These are phyloP conservation scores for Trametes meyenii DNA, from an alignment of 768 basidiomycete species.

Conservation along the genomic window DNA sequence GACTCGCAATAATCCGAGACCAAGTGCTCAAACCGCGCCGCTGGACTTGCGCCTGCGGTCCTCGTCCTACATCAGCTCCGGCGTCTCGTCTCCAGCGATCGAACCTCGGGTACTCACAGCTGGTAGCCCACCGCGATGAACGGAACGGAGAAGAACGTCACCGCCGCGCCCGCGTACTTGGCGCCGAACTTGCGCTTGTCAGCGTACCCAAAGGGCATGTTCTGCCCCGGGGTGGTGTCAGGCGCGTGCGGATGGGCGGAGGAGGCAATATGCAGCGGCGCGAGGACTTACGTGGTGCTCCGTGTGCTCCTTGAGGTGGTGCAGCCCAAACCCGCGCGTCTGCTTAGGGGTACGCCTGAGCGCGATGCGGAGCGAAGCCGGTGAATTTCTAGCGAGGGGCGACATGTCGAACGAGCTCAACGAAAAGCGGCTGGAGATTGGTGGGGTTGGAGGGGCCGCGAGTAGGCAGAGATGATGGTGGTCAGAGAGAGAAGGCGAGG, in stretches of 20 bases:
- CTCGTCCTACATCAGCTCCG: conserved; percentile 20
- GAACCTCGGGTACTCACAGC: conserved; percentile 50
- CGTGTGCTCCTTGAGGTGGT: conserved; percentile 15
- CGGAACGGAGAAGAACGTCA: conserved; percentile 64
- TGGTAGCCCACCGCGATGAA: conserved; percentile 62
- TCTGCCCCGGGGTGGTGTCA: conserved; percentile 22
- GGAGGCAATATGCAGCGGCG: background rate
- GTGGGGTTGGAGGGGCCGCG: background rate
- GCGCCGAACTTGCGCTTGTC: conserved; percentile 36
- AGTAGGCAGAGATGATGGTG: too few species aligned
- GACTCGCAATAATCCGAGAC: conserved; percentile 22
- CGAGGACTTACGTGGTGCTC: conserved; percentile 13
- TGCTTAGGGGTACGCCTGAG: conserved; percentile 16
- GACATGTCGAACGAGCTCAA: conserved; percentile 15
- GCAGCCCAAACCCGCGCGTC: conserved; percentile 14
- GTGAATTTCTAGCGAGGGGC: conserved; percentile 13
- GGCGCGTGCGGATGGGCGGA: background rate
- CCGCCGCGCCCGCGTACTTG: conserved; percentile 48
- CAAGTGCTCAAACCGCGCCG: conserved; percentile 21
- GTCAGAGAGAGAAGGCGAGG: background rate
- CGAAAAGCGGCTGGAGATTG: background rate
- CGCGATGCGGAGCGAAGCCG: conserved; percentile 14
- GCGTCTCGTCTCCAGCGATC: background rate
- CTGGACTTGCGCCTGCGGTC: conserved; percentile 25
- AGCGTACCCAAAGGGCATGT: conserved; percentile 37